These are phyloP conservation scores for Melastoma candidum DNA, from an alignment of 441 rosid genomes.

Conservation along the genomic window DNA sequence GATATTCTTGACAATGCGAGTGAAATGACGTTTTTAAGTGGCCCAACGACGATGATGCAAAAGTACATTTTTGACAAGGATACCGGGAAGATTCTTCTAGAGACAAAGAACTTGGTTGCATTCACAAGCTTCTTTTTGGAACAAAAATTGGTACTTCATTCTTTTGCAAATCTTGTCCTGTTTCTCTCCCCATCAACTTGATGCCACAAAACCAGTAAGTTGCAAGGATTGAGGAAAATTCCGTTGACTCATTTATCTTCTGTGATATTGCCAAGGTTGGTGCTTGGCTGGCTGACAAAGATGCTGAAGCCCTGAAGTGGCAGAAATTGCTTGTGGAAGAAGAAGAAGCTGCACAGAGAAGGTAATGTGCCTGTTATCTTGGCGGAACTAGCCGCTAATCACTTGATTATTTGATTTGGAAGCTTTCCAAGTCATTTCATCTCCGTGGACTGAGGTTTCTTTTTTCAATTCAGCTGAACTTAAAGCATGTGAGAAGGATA, in stretches of 20 bases:
- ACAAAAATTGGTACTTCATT: constrained; percentile 59
- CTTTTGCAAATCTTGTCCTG: constrained; percentile 6
- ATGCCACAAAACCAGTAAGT: background rate
- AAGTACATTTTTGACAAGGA: constrained; percentile 87
- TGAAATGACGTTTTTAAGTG: constrained; percentile 75
- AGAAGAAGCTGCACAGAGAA: constrained; percentile 90
- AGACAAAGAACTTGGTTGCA: constrained; percentile 76
- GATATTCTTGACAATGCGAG: constrained; percentile 91
- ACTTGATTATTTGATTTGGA: constrained; percentile 1
- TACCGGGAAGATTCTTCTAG: constrained; percentile 70
- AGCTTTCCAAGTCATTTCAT: background rate
- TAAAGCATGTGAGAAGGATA: too few relatives aligned
- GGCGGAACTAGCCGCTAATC: background rate
- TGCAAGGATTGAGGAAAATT: background rate
- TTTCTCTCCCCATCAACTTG: background rate
- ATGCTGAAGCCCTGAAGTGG: constrained; percentile 89
- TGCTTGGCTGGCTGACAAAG: constrained; percentile 92
- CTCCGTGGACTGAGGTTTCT: background rate
- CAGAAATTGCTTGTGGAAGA: constrained; percentile 89
- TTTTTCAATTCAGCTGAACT: too few relatives aligned
- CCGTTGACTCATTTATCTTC: constrained; percentile 4
- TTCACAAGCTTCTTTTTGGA: constrained; percentile 80
- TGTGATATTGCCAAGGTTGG: constrained; percentile 38
- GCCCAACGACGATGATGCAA: constrained; percentile 63
- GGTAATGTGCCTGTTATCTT: constrained; percentile 26